Base-by-base conservation (phyloP, 768 basidiomycete genomes). In the Albatrellus ellisii region DNA sequence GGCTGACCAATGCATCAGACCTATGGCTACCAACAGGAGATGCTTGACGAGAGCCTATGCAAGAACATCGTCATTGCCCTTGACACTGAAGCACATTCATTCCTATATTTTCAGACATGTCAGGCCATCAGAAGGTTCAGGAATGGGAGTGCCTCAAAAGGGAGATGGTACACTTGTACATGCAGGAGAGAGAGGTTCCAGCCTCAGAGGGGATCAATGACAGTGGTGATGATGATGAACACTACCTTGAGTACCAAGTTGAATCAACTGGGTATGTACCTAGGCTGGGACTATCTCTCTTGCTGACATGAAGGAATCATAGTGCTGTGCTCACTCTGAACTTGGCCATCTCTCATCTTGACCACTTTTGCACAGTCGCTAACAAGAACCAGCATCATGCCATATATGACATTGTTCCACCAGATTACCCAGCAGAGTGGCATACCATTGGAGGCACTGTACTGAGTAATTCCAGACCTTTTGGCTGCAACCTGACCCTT, bases 321-420 rank as follows among this genome's bases (percentile, higher is more conserved):
- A 88, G 86, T 2, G 87, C 87, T 4, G 55, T 72, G n/a, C 65
- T 88, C 28, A 86, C 77, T 4, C 69, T 80, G 7, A 67, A 79
- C 46, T 77, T 75, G 1, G 77, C 82, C 0, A 67, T 82, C 11
- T 64, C 75, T 1, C 81, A 86, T 50, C 61, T 91, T 17, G 64
- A 72, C 28, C 77, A 85, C 52, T 87, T 86, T 55, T 88, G 84
- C 49, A 64, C 78, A 2, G 67, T 80, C 20, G 56, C 66, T 12
- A 62, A 64, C 6, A 64, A 69, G 10, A 70, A 74, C 10, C n/a
- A n/a, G n/a, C n/a, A n/a, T n/a, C n/a, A n/a, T n/a, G 73, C 79
- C 0, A 55, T 84, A 1, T 80, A 75, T 46, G 80, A 80, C 36
- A 65, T 78, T 6, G 72, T 82, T 47, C 79, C 78, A 6, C 78